Evolutionary conservation across 305 asterid species (phyloP).

Genomic region (Vinca major): DNA sequence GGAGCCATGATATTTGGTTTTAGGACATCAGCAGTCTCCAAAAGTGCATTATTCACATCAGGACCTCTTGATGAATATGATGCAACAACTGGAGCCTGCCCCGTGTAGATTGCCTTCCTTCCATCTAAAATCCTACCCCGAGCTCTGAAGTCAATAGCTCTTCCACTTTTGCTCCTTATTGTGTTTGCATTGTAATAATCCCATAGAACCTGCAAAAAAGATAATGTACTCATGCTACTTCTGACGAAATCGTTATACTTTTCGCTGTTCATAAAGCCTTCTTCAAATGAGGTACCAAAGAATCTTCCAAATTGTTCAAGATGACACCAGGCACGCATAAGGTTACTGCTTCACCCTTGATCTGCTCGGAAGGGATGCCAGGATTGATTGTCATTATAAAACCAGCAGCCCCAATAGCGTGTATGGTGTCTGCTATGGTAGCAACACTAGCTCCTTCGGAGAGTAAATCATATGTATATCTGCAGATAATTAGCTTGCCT

Average conservation of each 20-base stretch:
- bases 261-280: background rate
- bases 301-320: slow-evolving; percentile 39
- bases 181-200: slow-evolving; percentile 46
- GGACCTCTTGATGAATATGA: slow-evolving; percentile 62
- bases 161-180: slow-evolving; percentile 34
- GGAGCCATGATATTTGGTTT: slow-evolving; percentile 66
- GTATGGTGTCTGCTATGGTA: slow-evolving; percentile 36
- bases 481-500: slow-evolving; percentile 51
- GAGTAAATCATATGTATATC: slow-evolving; percentile 46
- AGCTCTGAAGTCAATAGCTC: slow-evolving; percentile 38
- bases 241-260: background rate
- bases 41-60: slow-evolving; percentile 37
- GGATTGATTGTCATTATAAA: slow-evolving; percentile 54
- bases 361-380: slow-evolving; percentile 35
- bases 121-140: slow-evolving; percentile 44
- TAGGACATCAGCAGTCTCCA: slow-evolving; percentile 53
- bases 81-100: slow-evolving; percentile 46
- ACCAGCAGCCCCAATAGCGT: slow-evolving; percentile 46
- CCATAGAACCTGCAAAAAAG: slow-evolving; percentile 37
- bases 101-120: slow-evolving; percentile 34
- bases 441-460: slow-evolving; percentile 40
- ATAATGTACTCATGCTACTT: background rate
- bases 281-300: slow-evolving; percentile 31
- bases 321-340: slow-evolving; percentile 43
- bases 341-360: slow-evolving; percentile 33